These are phyloP conservation scores for Chloromonas sp. DNA, from an alignment of 163 green algal genomes.

Conservation along the genomic window DNA sequence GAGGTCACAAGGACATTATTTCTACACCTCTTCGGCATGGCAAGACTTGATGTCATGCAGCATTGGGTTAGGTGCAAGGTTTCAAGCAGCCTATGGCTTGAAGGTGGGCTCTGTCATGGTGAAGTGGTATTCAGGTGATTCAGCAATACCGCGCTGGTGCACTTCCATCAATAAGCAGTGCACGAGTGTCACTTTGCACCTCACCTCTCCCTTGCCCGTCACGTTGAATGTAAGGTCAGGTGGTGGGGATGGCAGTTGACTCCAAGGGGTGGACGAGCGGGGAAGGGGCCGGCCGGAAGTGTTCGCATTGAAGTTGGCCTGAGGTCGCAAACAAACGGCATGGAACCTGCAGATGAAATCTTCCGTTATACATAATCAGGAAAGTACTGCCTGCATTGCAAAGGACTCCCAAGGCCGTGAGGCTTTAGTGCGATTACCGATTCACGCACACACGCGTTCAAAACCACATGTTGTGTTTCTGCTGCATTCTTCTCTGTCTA, in stretches of 20 bases:
- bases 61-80: no score
- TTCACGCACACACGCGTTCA: no score
- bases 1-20: no score
- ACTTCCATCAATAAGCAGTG: neutral
- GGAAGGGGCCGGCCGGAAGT: neutral
- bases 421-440: no score
- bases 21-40: no score
- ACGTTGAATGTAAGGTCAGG: constrained; percentile 26
- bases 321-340: neutral
- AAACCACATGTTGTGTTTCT: no score
- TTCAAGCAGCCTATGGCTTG: neutral
- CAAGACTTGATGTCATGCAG: no score
- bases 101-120: neutral
- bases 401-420: no score
- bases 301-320: neutral
- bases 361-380: no score
- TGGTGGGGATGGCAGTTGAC: constrained; percentile 2
- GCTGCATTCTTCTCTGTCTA: no score
- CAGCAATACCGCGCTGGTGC: neutral
- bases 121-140: neutral
- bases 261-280: constrained; percentile 5
- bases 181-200: neutral
- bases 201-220: constrained; percentile 23
- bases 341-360: no score
- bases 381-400: no score